These are phyloP conservation scores for Hanseniaspora guilliermondii DNA, from an alignment of 805 yeast genomes.

Conservation along the genomic window DNA sequence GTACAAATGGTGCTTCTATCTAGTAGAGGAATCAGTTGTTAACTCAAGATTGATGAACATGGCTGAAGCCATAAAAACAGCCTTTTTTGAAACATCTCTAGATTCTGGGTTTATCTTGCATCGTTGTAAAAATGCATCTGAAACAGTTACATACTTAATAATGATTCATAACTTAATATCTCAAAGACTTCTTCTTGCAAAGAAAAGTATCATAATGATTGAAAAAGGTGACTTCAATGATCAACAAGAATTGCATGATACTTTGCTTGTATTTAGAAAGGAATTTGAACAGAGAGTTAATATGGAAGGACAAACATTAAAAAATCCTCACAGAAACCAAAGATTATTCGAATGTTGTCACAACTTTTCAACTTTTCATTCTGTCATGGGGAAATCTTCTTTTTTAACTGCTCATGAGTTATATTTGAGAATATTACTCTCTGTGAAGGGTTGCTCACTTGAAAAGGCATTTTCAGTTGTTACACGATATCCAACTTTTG, in stretches of 20 bases:
- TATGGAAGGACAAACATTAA: neutral
- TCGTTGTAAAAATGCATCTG: constrained; percentile 59
- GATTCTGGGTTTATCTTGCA: constrained; percentile 55
- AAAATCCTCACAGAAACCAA: constrained; percentile 12
- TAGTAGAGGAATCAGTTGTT: constrained; percentile 62
- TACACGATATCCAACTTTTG: constrained; percentile 57
- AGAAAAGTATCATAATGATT: constrained; percentile 36
- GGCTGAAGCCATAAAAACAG: constrained; percentile 60
- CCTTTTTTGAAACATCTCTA: constrained; percentile 58
- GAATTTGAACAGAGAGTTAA: constrained; percentile 30
- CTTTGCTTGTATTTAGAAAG: constrained; percentile 33
- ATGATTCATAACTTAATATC: constrained; percentile 39
- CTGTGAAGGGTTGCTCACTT: constrained; percentile 65
- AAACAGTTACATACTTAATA: constrained; percentile 40
- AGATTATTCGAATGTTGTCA: constrained; percentile 32
- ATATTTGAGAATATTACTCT: constrained; percentile 63
- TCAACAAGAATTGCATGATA: constrained; percentile 39
- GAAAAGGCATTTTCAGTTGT: constrained; percentile 80
- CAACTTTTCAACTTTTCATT: constrained; percentile 45
- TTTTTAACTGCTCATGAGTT: constrained; percentile 63
- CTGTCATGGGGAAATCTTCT: constrained; percentile 55
- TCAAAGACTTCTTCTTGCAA: constrained; percentile 32
- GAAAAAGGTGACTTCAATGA: constrained; percentile 38
- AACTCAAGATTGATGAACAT: constrained; percentile 33
- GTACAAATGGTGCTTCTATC: constrained; percentile 52